Conservation (phyloP, 768 basidiomycete genomes). For the Agrocybe chaxingu region DNA sequence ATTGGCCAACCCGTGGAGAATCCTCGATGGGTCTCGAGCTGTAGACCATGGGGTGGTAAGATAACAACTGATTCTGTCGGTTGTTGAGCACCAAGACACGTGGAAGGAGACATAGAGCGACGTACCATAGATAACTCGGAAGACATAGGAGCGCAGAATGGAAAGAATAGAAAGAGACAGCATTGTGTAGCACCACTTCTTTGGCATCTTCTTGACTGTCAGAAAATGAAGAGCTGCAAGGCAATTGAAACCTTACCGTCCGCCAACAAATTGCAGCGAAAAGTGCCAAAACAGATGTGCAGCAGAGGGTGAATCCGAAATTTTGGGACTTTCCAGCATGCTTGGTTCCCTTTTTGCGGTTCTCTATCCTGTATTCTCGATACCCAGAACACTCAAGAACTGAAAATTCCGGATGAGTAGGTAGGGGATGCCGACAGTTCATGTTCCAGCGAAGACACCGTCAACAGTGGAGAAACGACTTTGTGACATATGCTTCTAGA, state of each 20-base stretch:
- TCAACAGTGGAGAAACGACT: not conserved
- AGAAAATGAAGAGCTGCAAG: not conserved
- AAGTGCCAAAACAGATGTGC: conserved; percentile 19
- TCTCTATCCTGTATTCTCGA: conserved; percentile 60
- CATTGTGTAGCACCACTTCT: not conserved
- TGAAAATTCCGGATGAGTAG: conserved; percentile 47
- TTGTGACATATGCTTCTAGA: not conserved
- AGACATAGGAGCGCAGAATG: conserved; percentile 1
- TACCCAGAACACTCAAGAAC: conserved; percentile 43
- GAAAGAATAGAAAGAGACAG: not conserved
- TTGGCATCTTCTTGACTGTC: not conserved
- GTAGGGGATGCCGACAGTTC: conserved; percentile 26
- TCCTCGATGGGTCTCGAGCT: conserved; percentile 70
- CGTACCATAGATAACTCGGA: conserved; percentile 16
- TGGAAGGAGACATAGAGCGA: not conserved
- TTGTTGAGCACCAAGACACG: not conserved
- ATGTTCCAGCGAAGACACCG: conserved; percentile 4
- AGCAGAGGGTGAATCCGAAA: conserved; percentile 2
- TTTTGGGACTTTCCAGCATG: conserved; percentile 30
- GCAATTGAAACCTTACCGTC: conserved; percentile 15
- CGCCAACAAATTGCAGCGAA: conserved; percentile 31
- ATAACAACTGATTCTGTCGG: conserved; percentile 67
- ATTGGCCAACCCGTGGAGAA: conserved; percentile 35
- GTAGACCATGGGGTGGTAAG: conserved; percentile 66
- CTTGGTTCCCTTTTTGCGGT: conserved; percentile 40